Evolutionary conservation across 768 basidiomycete genomes (phyloP).

Genomic region (Pleurotus ostreatus): DNA sequence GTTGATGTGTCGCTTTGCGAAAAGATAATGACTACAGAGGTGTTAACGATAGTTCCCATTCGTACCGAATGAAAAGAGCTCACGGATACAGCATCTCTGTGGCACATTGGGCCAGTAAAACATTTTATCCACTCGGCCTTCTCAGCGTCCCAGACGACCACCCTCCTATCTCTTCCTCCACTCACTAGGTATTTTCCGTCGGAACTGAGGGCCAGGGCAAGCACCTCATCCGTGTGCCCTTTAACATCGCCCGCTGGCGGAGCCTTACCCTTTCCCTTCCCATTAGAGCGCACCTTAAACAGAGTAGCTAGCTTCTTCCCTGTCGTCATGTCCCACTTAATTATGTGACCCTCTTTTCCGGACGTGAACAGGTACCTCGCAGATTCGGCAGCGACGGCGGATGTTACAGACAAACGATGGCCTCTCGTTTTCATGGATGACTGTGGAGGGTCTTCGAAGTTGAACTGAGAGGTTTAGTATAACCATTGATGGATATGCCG

Average conservation of each 20-base stretch:
- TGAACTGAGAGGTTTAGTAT: constrained; percentile 38
- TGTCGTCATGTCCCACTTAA: constrained; percentile 74
- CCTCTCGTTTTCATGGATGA: constrained; percentile 59
- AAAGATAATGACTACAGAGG: constrained; percentile 59
- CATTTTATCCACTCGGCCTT: constrained; percentile 73
- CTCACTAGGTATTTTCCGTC: constrained; percentile 86
- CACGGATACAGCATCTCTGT: constrained; percentile 39
- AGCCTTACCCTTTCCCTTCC: constrained; percentile 53
- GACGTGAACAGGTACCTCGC: constrained; percentile 78
- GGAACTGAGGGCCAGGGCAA: constrained; percentile 76
- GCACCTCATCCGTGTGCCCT: constrained; percentile 87
- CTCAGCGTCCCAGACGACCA: constrained; percentile 86
- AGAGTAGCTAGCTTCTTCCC: constrained; percentile 58
- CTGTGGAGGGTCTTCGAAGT: constrained; percentile 45
- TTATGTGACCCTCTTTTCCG: constrained; percentile 87
- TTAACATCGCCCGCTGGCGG: constrained; percentile 35
- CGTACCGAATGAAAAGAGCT: constrained; percentile 10
- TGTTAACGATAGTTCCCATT: constrained; percentile 1
- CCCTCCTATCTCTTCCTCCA: constrained; percentile 76
- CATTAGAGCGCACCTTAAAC: constrained; percentile 51
- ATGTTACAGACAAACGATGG: constrained; percentile 78
- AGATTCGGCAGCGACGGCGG: constrained; percentile 72
- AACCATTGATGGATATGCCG: neutral
- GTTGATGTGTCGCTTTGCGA: constrained; percentile 68
- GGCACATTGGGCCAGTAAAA: constrained; percentile 76